phyloP scores from a whole-genome alignment of 2,329 filamentous ascomycete species.

The Epicoccum sorghinum region DNA sequence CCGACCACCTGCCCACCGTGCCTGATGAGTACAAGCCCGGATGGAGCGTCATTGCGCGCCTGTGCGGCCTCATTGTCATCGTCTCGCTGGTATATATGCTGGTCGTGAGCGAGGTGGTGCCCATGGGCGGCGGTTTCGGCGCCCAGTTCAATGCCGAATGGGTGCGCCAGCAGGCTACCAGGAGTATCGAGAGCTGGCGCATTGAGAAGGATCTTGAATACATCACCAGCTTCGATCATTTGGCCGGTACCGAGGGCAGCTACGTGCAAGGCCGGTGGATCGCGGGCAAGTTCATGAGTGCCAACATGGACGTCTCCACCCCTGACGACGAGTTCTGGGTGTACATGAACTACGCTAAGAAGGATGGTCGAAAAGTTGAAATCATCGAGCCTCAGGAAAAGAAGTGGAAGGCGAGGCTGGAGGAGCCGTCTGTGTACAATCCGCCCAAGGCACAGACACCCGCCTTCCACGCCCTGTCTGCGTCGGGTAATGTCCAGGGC shows the following conservation, averaged over 20 bases:
- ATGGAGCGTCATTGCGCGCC: constrained; percentile 72
- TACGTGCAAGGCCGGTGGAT: constrained; percentile 85
- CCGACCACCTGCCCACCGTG: constrained; percentile 49
- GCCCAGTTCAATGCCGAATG: constrained; percentile 84
- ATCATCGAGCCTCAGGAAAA: constrained; percentile 74
- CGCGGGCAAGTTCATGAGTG: constrained; percentile 73
- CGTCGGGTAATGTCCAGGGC: constrained; percentile 82
- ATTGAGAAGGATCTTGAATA: constrained; percentile 74
- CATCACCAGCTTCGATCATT: constrained; percentile 83
- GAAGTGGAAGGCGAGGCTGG: constrained; percentile 79
- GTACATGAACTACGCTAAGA: constrained; percentile 88
- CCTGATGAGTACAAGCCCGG: constrained; percentile 58
- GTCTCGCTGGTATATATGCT: constrained; percentile 80
- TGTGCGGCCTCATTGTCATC: constrained; percentile 77
- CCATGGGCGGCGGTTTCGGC: constrained; percentile 61
- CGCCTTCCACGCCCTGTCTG: constrained; percentile 88
- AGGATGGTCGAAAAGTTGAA: constrained; percentile 77
- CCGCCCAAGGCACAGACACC: constrained; percentile 67
- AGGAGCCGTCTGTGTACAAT: constrained; percentile 77
- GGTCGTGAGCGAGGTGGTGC: constrained; percentile 84
- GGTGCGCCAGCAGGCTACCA: constrained; percentile 76
- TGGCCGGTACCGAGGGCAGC: constrained; percentile 94
- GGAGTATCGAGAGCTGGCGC: constrained; percentile 68
- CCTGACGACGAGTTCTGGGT: constrained; percentile 76
- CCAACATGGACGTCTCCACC: constrained; percentile 75